Evolutionary conservation across 2,329 filamentous ascomycete species (phyloP), one percentile per base, ranked within the genome.

Genomic region (Zasmidium angulare): DNA sequence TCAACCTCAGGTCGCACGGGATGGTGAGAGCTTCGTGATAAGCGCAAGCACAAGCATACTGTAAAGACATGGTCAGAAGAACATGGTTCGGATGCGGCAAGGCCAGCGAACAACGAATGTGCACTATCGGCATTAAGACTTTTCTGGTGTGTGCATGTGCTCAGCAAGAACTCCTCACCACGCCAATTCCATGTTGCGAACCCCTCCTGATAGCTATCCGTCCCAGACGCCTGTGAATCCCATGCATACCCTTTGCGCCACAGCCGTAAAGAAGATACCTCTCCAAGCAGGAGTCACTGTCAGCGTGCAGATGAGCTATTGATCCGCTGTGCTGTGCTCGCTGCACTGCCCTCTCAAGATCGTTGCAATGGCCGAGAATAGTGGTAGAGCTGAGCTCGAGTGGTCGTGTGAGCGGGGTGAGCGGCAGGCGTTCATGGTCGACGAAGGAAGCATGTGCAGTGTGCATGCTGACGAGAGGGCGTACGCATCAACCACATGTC

Each of bases 1-100:
- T 51, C 21, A 19, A 57, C 23, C 43, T 11, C 49, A 52, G n/a
- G 55, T 57, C 26, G 29, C 55, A 57, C 55, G 10, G 36, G 26
- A 43, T 52, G 31, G 26, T 57, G 55, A 57, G 48, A 57, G 55
- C 55, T 49, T 24, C 23, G 12, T 11, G 10, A 14, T 22, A 29
- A 56, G 54, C 26, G 11, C 26, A 29, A 29, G 26, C 26, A 29
- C 26, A 29, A 29, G 26, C 4, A 29, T 29, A 29, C 4, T 29
- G 26, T 6, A 29, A 4, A 11, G 11, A 29, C 26, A 29, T 29
- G 26, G n/a, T n/a, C n/a, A n/a, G 29, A 36, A 36, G 7, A 7
- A 7, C 29, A 7, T 36, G 29, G 14, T 7, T 7, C 29, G 7
- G 29, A 36, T 7, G 29, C 7, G 7, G 29, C 29, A 36, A 36